Evolutionary conservation across 805 yeast genomes (phyloP), one percentile per base, ranked within the genome.

Genomic region (Suhomyces emberorum): DNA sequence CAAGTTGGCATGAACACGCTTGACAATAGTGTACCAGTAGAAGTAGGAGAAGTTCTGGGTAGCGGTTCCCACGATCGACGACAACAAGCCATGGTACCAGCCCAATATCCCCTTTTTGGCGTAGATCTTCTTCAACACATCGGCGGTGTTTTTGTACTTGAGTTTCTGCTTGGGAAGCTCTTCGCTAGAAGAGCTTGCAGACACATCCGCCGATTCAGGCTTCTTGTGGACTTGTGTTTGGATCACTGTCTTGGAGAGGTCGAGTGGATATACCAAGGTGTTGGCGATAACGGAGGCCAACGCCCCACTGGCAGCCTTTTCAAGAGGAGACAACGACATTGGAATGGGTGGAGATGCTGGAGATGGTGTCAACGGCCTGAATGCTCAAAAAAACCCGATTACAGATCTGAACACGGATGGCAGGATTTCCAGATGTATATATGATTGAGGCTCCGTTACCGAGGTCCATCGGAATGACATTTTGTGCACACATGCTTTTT

Each of bases 31-130:
- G 59, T 87, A 87, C 93, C 95, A 87, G 60, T 85, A 87, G 58
- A 87, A 87, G 59, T 87, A 87, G 20, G 87, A 80, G 54, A 87
- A 87, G 48, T 81, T 83, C 53, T 84, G 86, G 7, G 83, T 77
- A 2, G 89, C 88, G 8, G 81, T 76, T 2, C 88, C 88, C 14
- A 81, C 50, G 28, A 85, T 61, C 1, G 85, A 75, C 1, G 88
- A 79, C 2, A 76, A 61, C 31, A 86, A 59, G 1, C 95, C 95
- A 44, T 74, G 77, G 61, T 86, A 87, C 59, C 84, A 72, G 5
- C 91, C 93, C 12, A 62, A 44, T 8, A 82, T 32, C 1, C 95
- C 95, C 47, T 78, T 72, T 37, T 69, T 68, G 44, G 62, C 61
- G 53, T 77, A 74, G 4, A 86, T 77, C 54, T 79, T 70, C 21